phyloP scores from a whole-genome alignment of 129 eudicot species.

The Erigeron canadensis region DNA sequence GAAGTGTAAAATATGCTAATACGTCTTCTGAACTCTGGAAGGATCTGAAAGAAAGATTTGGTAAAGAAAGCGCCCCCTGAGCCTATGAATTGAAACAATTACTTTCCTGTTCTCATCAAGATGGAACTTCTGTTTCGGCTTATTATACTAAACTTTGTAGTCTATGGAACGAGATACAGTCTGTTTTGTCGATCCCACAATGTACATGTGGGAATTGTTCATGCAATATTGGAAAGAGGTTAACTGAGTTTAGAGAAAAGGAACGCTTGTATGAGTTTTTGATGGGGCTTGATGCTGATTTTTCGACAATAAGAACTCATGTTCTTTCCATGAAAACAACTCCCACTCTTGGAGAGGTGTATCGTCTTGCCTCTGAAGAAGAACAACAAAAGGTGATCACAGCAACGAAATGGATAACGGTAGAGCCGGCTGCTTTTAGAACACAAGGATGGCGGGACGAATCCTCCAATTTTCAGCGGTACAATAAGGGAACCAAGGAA shows the following conservation, averaged over 20 bases:
- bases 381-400: background rate
- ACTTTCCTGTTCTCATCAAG: no score
- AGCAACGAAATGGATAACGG: background rate
- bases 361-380: background rate
- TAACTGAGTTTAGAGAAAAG: no score
- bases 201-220: background rate
- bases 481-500: background rate
- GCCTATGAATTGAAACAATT: no score
- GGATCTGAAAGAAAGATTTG: no score
- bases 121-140: background rate
- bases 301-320: background rate
- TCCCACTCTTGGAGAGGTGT: background rate
- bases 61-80: no score
- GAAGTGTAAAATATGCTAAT: no score
- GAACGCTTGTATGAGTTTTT: background rate
- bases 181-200: background rate
- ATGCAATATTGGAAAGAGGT: no score
- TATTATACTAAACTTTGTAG: background rate
- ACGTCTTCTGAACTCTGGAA: no score
- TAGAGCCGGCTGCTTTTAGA: background rate
- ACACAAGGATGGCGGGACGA: background rate
- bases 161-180: background rate
- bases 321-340: background rate
- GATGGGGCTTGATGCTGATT: background rate
- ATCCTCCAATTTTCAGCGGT: background rate